These are phyloP conservation scores for Fragilariopsis cylindrus DNA, from an alignment of 108 stramenopile genomes.

Conservation along the genomic window DNA sequence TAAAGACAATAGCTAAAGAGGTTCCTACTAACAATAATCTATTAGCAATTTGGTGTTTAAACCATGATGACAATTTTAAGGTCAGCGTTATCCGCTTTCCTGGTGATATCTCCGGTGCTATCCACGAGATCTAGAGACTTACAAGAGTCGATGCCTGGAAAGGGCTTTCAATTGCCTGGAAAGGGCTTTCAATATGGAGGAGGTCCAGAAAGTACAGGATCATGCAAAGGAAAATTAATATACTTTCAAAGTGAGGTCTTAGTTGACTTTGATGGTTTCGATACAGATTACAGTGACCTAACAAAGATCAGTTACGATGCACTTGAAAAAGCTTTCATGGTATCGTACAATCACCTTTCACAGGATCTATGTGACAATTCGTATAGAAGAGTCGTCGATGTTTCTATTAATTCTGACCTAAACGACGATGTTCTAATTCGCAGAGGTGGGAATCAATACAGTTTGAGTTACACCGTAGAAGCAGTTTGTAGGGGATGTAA, in stretches of 20 bases:
- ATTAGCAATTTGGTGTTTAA: not conserved
- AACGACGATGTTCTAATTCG: conserved; percentile 15
- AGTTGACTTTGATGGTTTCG: conserved; percentile 38
- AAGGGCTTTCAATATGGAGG: not conserved
- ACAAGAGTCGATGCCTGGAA: not conserved
- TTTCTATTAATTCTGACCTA: conserved; percentile 13
- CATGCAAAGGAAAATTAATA: not conserved
- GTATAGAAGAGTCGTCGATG: conserved; percentile 18
- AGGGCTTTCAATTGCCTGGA: not conserved
- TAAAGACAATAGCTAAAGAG: too few relatives aligned
- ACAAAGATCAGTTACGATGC: conserved; percentile 18
- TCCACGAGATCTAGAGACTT: not conserved
- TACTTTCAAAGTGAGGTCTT: conserved; percentile 27
- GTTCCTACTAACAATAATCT: too few relatives aligned
- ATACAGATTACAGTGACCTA: conserved; percentile 22
- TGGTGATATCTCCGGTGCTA: not conserved
- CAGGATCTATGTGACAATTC: conserved; percentile 24
- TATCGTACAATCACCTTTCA: conserved; percentile 36
- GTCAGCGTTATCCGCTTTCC: not conserved
- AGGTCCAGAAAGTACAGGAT: not conserved
- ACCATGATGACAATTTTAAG: not conserved
- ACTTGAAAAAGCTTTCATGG: conserved; percentile 25
- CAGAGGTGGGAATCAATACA: conserved; percentile 29
- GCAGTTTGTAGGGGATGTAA: conserved; percentile 30
- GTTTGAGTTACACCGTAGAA: conserved; percentile 18